Evolutionary conservation across 805 yeast species (phyloP), one percentile per base, ranked within the genome.

Genomic region (Candida tibetensis): DNA sequence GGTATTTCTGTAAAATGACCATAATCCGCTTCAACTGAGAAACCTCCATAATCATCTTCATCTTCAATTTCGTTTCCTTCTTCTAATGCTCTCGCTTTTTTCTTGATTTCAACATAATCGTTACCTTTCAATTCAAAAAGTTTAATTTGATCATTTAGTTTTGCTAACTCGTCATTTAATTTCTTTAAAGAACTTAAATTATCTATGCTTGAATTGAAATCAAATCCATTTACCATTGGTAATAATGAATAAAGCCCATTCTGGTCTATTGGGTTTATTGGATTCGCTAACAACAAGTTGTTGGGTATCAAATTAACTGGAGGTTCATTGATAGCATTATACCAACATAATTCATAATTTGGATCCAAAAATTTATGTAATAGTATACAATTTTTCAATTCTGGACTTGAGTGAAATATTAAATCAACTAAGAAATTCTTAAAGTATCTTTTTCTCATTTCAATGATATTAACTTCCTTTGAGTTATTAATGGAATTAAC

Each of bases 361-460:
- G 79, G 78, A 47, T 76, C 81, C 23, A 77, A 52, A 42, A 77
- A 77, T 45, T 74, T 73, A 39, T 51, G 64, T 9, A 75, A 41
- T 12, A 77, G 48, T 1, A 52, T 55, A 26, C 77, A 70, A 9
- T 56, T 45, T 17, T 57, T 50, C 5, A 77, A 47, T 10, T 52
- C 55, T 21, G 49, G 47, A 43, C 52, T 39, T 6, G 62, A 51
- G 41, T 64, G 65, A 5, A 52, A 48, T 4, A 64, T 47, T 25
- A 77, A 47, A 37, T 68, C 71, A 17, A 57, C 52, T 29, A 77
- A 54, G 39, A 77, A 77, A 39, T 59, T 59, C 36, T 62, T 62
- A 40, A 77, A 64, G 35, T 69, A 56, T 34, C 81, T 55, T 28
- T 65, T 70, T 36, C 82, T 62, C 52, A 72, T 64, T 42, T 73